Evolutionary conservation across 139 green algal species (phyloP), one percentile per base, ranked within the genome.

Genomic region (Auxenochlorella pyrenoidosa): DNA sequence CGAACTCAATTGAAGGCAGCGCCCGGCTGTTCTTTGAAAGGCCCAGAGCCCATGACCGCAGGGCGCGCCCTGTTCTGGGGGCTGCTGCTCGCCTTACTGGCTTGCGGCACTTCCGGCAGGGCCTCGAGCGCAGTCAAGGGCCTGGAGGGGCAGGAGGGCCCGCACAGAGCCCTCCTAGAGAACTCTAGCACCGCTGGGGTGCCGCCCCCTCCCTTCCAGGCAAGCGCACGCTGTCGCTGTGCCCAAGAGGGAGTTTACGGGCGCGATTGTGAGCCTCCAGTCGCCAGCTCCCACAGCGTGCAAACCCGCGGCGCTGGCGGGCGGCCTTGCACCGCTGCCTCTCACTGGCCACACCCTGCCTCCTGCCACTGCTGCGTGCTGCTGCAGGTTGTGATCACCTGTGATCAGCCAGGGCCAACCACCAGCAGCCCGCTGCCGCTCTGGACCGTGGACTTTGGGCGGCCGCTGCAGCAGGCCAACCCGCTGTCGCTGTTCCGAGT

Each of bases 401-500:
- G 76, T 12, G 83, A 83, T 13, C 76, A 89, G 59, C 76, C 70
- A 6, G 86, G 86, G 13, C 75, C 77, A 30, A 66, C 60, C 30
- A 85, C 80, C 40, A 75, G 30, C 47, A 71, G 41, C 30, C 60
- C 68, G 32, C 51, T 84, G 40, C 87, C 87, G 22, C 59, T 90
- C 10, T 90, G 84, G 79, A 85, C 80, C 26, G 18, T 90, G n/a
- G 79, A 90, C 71, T 90, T 90, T 85, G 87, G 87, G n/a, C 84
- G 87, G 21, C 40, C 51, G 38, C 73, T 90, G 87, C 51, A 76
- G 75, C 36, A 85, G 54, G 36, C 58, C 30, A 88, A 90, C 65
- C 87, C 87, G 43, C 71, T 90, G 28, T 22, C 65, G 15, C 79
- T 90, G 47, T 85, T 85, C 63, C 40, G 30, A 10, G 80, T 85